These are phyloP conservation scores for Lanmaoa pseudosensibilis DNA, from an alignment of 768 basidiomycete genomes.

Conservation along the genomic window DNA sequence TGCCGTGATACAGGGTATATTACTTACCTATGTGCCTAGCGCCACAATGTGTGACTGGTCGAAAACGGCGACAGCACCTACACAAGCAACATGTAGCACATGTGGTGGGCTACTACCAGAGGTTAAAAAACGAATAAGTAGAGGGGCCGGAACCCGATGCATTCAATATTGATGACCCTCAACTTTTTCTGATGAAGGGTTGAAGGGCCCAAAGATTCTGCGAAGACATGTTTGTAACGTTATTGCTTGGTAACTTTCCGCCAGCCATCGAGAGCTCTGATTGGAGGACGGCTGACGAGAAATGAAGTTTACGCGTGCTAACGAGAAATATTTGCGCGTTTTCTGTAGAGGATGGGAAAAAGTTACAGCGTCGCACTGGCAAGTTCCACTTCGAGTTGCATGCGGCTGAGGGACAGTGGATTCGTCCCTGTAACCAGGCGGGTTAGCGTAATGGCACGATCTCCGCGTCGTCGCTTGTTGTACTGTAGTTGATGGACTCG, in stretches of 20 bases:
- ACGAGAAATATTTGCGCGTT: too few species aligned
- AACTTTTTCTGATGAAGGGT: too few species aligned
- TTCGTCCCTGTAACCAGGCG: background rate
- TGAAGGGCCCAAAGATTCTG: background rate
- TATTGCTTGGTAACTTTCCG: background rate
- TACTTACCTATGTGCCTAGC: too few species aligned
- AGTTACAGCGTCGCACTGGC: background rate
- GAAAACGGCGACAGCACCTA: background rate
- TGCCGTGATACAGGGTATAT: background rate
- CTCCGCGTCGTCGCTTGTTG: background rate
- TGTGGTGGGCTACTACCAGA: background rate
- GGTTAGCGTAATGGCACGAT: background rate
- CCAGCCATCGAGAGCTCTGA: too few species aligned
- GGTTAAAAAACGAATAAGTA: background rate
- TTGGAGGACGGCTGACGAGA: background rate
- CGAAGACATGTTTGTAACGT: background rate
- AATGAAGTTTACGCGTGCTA: too few species aligned
- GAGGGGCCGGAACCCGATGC: background rate
- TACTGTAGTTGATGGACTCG: background rate
- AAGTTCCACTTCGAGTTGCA: too few species aligned
- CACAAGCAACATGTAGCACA: background rate
- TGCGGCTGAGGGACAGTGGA: background rate
- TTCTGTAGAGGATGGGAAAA: too few species aligned
- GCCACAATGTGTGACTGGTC: too few species aligned
- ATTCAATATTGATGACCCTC: background rate